Conservation (phyloP, 192 early-diverging fungal species). For the Cetraspora pellucida region DNA sequence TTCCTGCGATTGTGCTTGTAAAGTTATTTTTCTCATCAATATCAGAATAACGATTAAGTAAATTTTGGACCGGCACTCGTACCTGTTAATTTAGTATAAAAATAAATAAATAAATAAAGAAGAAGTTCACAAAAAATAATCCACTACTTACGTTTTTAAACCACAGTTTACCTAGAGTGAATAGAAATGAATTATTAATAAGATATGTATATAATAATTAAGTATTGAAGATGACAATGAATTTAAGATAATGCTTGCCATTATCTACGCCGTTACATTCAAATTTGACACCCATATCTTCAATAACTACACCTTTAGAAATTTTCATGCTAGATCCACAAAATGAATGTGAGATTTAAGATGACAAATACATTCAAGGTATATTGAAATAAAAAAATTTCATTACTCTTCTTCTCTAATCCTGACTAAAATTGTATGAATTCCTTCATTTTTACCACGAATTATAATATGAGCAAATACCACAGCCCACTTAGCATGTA, state of each 20-base stretch:
- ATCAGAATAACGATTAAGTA: constrained; percentile 64
- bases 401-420: constrained; percentile 67
- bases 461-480: constrained; percentile 81
- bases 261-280: constrained; percentile 81
- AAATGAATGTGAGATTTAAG: constrained; percentile 3
- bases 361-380: background rate
- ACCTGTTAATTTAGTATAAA: constrained; percentile 15
- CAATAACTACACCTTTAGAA: constrained; percentile 66
- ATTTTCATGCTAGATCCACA: constrained; percentile 48
- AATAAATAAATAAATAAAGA: background rate
- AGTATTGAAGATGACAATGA: background rate
- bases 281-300: constrained; percentile 75
- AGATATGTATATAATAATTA: background rate
- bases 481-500: constrained; percentile 71
- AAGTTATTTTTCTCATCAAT: constrained; percentile 55
- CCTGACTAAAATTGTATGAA: constrained; percentile 72
- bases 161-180: constrained; percentile 57
- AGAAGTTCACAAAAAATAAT: background rate
- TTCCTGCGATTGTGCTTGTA: constrained; percentile 48
- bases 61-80: constrained; percentile 59
- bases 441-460: constrained; percentile 66
- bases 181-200: constrained; percentile 56
- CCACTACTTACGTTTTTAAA: constrained; percentile 25
- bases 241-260: constrained; percentile 37
- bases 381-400: background rate